phyloP scores from a whole-genome alignment of 306 rosid genomes.

The Rubus parviflorus region DNA sequence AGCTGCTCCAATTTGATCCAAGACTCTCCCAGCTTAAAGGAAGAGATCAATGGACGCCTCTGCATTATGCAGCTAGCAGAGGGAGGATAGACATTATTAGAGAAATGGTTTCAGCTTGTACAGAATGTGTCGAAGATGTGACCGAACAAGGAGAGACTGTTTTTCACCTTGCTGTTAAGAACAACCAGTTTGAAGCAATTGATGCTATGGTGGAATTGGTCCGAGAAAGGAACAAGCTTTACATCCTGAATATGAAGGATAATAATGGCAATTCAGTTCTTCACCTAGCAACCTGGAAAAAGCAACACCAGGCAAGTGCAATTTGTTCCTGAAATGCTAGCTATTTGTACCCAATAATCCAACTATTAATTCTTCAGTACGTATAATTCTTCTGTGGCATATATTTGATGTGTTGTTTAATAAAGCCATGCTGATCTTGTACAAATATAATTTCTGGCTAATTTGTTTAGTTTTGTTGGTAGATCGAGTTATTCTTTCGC shows the following conservation, averaged over 20 bases:
- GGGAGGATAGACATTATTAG: slow-evolving; percentile 19
- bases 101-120: slow-evolving; percentile 28
- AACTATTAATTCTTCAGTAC: too few species aligned
- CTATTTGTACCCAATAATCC: too few species aligned
- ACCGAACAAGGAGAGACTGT: slow-evolving; percentile 17
- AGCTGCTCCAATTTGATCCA: slow-evolving; percentile 16
- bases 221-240: slow-evolving; percentile 7
- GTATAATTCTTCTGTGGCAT: too few species aligned
- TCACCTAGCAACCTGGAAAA: slow-evolving; percentile 31
- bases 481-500: background rate
- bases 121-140: slow-evolving; percentile 26
- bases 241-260: slow-evolving; percentile 15
- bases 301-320: slow-evolving; percentile 23
- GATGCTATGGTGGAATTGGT: background rate
- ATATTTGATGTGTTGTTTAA: too few species aligned
- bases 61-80: slow-evolving; percentile 32
- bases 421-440: too few species aligned
- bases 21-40: slow-evolving; percentile 20
- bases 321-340: background rate
- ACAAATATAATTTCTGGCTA: too few species aligned
- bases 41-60: slow-evolving; percentile 26
- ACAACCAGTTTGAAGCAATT: slow-evolving; percentile 18
- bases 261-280: slow-evolving; percentile 25
- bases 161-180: slow-evolving; percentile 33
- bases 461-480: background rate